Percentiles rank a stretch among this genome's conserved stretches.
Evolutionary conservation across 352 stramenopile species (phyloP).

Genomic region (Phytophthora uliginosa): DNA sequence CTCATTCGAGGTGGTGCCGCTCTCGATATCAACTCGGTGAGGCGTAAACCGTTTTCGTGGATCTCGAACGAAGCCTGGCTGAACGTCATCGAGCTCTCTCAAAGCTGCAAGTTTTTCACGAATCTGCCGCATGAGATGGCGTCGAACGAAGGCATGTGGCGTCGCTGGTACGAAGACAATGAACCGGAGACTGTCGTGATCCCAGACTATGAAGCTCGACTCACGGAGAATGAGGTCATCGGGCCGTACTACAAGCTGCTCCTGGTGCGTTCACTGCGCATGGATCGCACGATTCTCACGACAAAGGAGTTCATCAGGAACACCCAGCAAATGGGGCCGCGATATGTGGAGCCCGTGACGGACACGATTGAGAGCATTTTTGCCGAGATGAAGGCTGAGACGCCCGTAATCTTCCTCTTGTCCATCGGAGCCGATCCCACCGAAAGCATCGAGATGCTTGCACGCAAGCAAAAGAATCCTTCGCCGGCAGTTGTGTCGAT

Average conservation of each 20-base stretch:
- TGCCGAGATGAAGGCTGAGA: conserved; percentile 95
- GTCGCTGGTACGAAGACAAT: conserved; percentile 98
- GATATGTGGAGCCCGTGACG: conserved; percentile 98
- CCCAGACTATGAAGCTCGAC: conserved; percentile 95
- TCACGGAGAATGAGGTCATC: conserved; percentile 95
- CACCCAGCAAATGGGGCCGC: conserved; percentile 96
- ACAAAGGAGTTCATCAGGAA: conserved; percentile 99
- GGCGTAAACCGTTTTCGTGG: conserved; percentile 97
- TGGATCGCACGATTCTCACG: conserved; percentile 98
- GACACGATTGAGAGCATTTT: conserved; percentile 99
- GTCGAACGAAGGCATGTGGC: conserved; percentile 97
- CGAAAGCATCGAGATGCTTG: conserved; percentile 97
- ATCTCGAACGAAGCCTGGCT: conserved; percentile 98
- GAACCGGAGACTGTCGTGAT: conserved; percentile 97
- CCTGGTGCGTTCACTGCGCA: conserved; percentile 96
- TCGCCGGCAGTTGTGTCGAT: conserved; percentile 97
- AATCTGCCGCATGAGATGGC: conserved; percentile 98
- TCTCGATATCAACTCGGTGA: conserved; percentile 97
- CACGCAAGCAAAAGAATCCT: conserved; percentile 97
- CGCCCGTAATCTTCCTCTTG: conserved; percentile 98
- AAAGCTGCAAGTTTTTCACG: conserved; percentile 97
- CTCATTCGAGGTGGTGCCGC: conserved; percentile 97
- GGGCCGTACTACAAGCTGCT: conserved; percentile 98
- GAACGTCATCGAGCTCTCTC: conserved; percentile 97
- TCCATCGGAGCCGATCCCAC: conserved; percentile 98